phyloP scores from a whole-genome alignment of 805 yeast species.

The Lipomyces sp. region DNA sequence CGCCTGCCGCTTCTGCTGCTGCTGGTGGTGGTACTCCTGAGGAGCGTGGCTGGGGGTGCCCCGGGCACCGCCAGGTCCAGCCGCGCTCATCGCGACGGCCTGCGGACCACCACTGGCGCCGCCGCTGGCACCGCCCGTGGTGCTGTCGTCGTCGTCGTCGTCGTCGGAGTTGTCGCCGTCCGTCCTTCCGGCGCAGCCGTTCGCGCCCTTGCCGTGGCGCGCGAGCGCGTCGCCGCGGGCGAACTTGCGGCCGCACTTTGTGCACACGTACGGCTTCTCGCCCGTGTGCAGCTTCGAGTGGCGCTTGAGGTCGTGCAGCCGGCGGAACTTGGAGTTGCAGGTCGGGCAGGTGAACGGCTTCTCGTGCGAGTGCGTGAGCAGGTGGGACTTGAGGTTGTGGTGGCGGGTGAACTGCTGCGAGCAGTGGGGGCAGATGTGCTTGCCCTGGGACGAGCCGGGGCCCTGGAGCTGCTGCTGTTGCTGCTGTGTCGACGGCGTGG shows the following conservation, averaged over 20 bases:
- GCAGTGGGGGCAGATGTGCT: slow-evolving; percentile 52
- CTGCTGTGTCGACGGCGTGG: slow-evolving; percentile 1
- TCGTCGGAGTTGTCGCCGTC: slow-evolving; percentile 25
- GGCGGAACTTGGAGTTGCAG: slow-evolving; percentile 61
- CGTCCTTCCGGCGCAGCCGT: slow-evolving; percentile 35
- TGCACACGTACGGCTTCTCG: slow-evolving; percentile 54
- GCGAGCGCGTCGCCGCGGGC: slow-evolving; percentile 71
- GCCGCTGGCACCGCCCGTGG: not conserved
- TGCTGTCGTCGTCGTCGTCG: slow-evolving; percentile 18
- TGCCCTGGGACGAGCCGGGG: not conserved
- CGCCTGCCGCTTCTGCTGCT: slow-evolving; percentile 8
- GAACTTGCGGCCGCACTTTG: slow-evolving; percentile 22
- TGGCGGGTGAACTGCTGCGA: slow-evolving; percentile 63
- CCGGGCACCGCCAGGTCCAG: not conserved
- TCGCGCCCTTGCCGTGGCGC: slow-evolving; percentile 56
- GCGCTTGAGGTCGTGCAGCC: slow-evolving; percentile 72
- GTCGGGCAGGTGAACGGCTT: slow-evolving; percentile 62
- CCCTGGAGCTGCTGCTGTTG: not conserved
- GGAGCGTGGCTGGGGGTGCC: slow-evolving; percentile 8
- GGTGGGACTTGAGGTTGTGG: slow-evolving; percentile 71
- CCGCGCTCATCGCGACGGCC: slow-evolving; percentile 2
- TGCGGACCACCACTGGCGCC: slow-evolving; percentile 1
- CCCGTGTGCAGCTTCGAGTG: slow-evolving; percentile 76
- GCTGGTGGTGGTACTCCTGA: not conserved
- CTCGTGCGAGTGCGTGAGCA: slow-evolving; percentile 60